Evolutionary conservation across 306 rosid genomes (phyloP).

Genomic region (Cicer chorassanicum): DNA sequence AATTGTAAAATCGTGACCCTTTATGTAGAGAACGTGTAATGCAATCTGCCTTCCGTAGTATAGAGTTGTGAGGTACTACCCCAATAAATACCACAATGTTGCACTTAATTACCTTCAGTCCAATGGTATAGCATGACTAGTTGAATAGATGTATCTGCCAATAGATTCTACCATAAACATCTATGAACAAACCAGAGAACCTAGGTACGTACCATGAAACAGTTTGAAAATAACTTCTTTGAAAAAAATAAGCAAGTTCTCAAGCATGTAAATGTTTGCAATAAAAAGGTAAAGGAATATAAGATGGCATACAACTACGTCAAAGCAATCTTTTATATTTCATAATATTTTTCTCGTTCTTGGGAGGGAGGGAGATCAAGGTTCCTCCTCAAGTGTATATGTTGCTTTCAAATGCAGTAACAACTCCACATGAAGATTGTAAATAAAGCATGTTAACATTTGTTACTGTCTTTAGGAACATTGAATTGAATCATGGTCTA

Average conservation of each 20-base stretch:
- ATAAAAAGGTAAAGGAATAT: neutral
- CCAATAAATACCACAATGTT: conserved; percentile 13
- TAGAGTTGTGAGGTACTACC: conserved; percentile 10
- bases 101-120: conserved; percentile 1
- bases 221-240: neutral
- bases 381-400: conserved; percentile 11
- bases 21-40: conserved; percentile 1
- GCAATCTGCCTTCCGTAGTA: conserved; percentile 24
- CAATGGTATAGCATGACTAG: conserved; percentile 11
- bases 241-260: neutral
- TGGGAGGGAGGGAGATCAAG: neutral
- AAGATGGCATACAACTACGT: conserved; percentile 23
- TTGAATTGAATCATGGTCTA: neutral
- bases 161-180: conserved; percentile 16
- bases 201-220: conserved; percentile 13
- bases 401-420: conserved; percentile 14
- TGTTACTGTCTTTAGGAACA: neutral
- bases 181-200: neutral
- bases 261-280: conserved; percentile 5
- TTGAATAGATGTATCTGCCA: conserved; percentile 19
- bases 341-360: conserved; percentile 3
- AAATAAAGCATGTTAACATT: conserved; percentile 24
- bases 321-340: conserved; percentile 20
- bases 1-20: conserved; percentile 6
- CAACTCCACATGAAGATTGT: conserved; percentile 13